Evolutionary conservation across 2,329 filamentous ascomycete species (phyloP).

Genomic region (Fonsecaea pugnacius): DNA sequence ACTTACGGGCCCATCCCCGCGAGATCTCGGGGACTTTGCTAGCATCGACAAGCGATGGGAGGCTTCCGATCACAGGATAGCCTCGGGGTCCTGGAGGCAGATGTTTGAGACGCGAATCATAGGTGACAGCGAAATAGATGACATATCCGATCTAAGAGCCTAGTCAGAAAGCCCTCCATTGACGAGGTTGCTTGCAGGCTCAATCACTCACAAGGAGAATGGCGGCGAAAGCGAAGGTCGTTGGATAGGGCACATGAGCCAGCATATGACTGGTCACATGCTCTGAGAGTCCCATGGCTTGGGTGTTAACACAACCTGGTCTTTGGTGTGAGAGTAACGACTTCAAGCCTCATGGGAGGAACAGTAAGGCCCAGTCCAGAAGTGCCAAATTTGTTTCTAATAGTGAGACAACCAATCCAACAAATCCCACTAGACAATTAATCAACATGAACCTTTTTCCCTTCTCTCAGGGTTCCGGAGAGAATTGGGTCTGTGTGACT

Average conservation of each 20-base stretch:
- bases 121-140: background rate
- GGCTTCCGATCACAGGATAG: conserved; percentile 15
- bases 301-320: conserved; percentile 5
- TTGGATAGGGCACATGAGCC: background rate
- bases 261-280: background rate
- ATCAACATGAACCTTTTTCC: background rate
- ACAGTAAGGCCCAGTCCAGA: conserved; percentile 3
- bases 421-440: background rate
- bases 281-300: background rate
- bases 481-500: background rate
- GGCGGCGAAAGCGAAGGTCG: background rate
- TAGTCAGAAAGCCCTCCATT: background rate
- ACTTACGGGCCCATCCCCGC: conserved; percentile 40
- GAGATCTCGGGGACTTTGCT: conserved; percentile 5
- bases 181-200: background rate
- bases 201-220: background rate
- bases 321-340: background rate
- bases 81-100: conserved; percentile 19
- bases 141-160: background rate
- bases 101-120: background rate
- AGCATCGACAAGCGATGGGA: conserved; percentile 12
- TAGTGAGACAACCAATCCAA: conserved; percentile 7
- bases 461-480: conserved; percentile 1
- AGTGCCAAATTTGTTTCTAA: conserved; percentile 8
- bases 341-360: background rate